A percentile compares a stretch with the other conserved stretches of the same genome.
Conservation (phyloP, 345 rosid genomes). For the Gossypium anomalum region DNA sequence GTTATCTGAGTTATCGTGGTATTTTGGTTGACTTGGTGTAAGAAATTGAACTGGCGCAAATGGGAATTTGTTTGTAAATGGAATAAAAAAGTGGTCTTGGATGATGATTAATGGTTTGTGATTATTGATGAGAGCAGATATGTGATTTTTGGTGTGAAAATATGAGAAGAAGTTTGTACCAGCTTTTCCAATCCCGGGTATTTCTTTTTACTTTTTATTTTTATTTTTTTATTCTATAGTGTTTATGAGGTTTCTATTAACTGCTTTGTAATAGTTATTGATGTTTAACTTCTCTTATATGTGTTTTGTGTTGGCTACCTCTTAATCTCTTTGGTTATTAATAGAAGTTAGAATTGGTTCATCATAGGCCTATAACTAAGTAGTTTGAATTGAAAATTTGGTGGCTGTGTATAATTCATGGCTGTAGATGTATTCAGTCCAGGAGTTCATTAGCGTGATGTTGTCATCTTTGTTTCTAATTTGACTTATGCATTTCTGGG, state of each 20-base stretch:
- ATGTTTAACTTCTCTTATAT: background rate
- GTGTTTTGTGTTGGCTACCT: background rate
- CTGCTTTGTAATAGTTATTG: background rate
- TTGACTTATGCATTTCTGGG: no score
- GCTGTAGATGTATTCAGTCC: no score
- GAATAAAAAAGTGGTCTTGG: slow-evolving; percentile 14
- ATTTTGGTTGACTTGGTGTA: background rate
- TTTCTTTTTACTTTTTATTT: background rate
- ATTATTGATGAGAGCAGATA: slow-evolving; percentile 38
- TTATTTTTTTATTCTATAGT: background rate
- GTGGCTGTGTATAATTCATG: no score
- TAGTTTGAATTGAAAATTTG: background rate
- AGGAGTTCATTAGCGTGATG: no score
- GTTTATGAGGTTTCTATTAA: background rate
- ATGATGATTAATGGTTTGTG: slow-evolving; percentile 17
- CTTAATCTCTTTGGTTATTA: background rate
- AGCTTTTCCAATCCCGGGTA: slow-evolving; percentile 33
- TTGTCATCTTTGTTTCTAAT: no score
- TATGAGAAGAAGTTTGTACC: slow-evolving; percentile 25
- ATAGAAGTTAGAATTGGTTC: background rate
- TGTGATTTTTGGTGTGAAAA: slow-evolving; percentile 27
- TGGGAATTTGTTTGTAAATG: background rate
- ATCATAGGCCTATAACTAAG: background rate
- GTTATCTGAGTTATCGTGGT: background rate
- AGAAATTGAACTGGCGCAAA: no score